These are phyloP conservation scores for Scedosporium apiospermum DNA, from an alignment of 2,329 filamentous ascomycete species.

Conservation along the genomic window DNA sequence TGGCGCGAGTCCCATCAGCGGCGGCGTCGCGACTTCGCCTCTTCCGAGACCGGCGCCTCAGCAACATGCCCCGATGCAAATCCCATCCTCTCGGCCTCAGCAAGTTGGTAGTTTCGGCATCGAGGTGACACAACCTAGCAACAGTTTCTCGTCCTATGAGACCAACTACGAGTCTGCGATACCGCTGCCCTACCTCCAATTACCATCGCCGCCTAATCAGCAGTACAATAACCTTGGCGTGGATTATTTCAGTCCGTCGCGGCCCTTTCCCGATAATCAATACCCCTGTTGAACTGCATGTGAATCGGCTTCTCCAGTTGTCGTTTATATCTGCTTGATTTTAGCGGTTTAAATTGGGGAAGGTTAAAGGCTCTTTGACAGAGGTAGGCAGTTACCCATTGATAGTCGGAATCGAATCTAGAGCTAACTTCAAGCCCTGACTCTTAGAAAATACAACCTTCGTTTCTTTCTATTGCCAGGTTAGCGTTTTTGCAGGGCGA, in stretches of 20 bases:
- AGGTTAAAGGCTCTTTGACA: too few relatives aligned
- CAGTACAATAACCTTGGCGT: slow-evolving; percentile 1
- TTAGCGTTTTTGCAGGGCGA: not conserved
- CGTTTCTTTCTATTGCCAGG: not conserved
- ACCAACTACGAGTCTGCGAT: not conserved
- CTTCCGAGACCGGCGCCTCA: not conserved
- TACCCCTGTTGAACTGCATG: not conserved
- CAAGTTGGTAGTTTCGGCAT: not conserved
- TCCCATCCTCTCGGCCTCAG: not conserved
- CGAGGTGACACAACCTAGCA: not conserved
- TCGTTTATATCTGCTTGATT: not conserved
- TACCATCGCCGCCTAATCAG: slow-evolving; percentile 1
- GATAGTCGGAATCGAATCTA: not conserved
- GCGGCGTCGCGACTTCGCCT: not conserved
- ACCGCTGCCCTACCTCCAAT: not conserved
- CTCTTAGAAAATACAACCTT: too few relatives aligned
- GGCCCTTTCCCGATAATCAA: not conserved
- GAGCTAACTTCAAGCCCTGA: too few relatives aligned
- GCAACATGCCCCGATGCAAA: not conserved
- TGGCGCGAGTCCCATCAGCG: not conserved
- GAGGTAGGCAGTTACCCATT: not conserved
- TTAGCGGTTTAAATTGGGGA: not conserved
- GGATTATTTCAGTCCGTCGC: not conserved
- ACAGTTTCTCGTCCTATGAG: not conserved
- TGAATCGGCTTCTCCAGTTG: not conserved